Evolutionary conservation across 306 rosid genomes (phyloP).

Genomic region (Cucumis cinereus): DNA sequence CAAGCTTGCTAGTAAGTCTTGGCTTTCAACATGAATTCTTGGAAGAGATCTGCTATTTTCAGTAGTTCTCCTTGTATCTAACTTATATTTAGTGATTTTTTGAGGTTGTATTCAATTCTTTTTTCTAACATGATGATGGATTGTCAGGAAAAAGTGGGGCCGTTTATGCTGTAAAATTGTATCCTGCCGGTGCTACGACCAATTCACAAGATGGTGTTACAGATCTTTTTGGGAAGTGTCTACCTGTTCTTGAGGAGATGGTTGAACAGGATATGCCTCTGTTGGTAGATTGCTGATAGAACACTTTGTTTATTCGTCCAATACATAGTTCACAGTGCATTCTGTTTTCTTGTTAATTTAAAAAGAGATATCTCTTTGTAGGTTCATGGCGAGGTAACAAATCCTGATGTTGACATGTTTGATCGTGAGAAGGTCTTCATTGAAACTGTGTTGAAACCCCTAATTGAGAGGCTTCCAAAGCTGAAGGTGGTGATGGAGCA

Average conservation of each 20-base stretch:
- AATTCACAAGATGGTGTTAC: constrained; percentile 93
- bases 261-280: constrained; percentile 59
- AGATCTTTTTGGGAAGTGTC: constrained; percentile 68
- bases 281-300: constrained; percentile 30
- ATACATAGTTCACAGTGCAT: background rate
- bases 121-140: constrained; percentile 8
- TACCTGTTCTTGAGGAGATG: constrained; percentile 83
- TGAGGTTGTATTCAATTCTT: background rate
- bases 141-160: constrained; percentile 58
- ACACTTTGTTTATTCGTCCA: background rate
- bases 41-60: background rate
- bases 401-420: constrained; percentile 63
- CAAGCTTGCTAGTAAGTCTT: constrained; percentile 65
- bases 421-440: constrained; percentile 82
- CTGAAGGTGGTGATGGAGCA: constrained; percentile 92
- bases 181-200: constrained; percentile 95
- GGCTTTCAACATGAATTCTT: background rate
- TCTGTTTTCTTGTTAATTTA: background rate
- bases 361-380: constrained; percentile 10
- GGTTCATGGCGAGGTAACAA: constrained; percentile 92
- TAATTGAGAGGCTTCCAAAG: constrained; percentile 63
- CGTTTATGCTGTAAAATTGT: constrained; percentile 71
- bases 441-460: constrained; percentile 64
- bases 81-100: background rate
- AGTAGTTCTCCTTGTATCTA: background rate